A percentile compares a stretch with the other conserved stretches of the same genome.
Conservation (phyloP, 2,329 filamentous ascomycete genomes). For the Arthroderma sp. region DNA sequence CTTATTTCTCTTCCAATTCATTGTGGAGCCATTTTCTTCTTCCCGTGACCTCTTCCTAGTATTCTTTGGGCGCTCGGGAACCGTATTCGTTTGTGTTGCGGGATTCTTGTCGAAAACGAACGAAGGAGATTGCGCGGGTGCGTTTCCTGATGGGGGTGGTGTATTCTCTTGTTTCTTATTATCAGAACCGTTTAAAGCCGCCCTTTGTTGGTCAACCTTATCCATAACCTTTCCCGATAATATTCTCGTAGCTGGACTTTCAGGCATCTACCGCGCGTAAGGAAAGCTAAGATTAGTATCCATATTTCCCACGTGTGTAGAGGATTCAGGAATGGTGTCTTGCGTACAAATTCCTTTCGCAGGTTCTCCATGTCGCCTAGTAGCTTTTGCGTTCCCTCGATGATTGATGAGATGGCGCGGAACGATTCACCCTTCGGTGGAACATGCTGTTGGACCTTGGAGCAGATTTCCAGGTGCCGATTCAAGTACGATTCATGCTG, state of each 20-base stretch:
- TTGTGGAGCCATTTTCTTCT: conserved; percentile 1
- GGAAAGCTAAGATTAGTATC: neutral
- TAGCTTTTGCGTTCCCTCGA: conserved; percentile 27
- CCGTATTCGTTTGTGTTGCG: conserved; percentile 5
- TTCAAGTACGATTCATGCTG: conserved; percentile 28
- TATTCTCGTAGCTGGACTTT: conserved; percentile 7
- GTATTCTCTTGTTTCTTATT: neutral
- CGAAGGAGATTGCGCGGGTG: conserved; percentile 1
- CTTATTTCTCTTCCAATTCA: conserved; percentile 14
- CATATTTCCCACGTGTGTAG: neutral
- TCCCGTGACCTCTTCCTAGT: conserved; percentile 14
- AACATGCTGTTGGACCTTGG: conserved; percentile 21
- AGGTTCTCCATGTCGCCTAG: conserved; percentile 24
- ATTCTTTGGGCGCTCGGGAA: conserved; percentile 7
- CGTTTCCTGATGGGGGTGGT: neutral
- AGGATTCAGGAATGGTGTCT: neutral
- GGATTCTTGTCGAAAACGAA: conserved; percentile 13
- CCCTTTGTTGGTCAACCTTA: conserved; percentile 8
- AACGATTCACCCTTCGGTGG: conserved; percentile 17
- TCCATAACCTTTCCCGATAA: conserved; percentile 6
- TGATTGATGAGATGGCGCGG: conserved; percentile 22
- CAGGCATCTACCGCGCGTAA: conserved; percentile 9
- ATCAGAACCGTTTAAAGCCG: conserved; percentile 1
- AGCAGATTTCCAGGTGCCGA: conserved; percentile 27
- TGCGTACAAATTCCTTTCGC: conserved; percentile 22